Percentiles rank a stretch among this genome's conserved stretches.
phyloP scores from a whole-genome alignment of 2,329 filamentous ascomycete species.

The Fonsecaea nubica region DNA sequence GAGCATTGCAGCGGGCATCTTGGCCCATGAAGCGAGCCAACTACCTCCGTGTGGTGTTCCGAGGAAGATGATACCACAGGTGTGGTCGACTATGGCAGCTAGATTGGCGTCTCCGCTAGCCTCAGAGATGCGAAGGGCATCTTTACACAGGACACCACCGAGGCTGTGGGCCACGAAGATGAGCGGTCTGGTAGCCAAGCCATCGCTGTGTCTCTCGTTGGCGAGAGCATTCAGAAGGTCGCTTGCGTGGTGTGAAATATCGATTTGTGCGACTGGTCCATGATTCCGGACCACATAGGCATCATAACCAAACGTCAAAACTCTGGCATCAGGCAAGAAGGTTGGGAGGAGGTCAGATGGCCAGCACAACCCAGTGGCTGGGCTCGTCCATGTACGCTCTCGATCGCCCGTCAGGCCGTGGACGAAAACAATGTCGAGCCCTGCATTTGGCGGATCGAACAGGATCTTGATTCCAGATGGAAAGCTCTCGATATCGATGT shows the following conservation, averaged over 20 bases:
- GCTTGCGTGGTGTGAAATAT: not conserved
- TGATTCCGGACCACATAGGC: not conserved
- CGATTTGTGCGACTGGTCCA: not conserved
- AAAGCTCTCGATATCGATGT: not conserved
- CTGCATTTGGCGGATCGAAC: not conserved
- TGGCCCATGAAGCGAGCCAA: constrained; percentile 2
- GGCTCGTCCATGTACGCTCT: not conserved
- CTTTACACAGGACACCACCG: not conserved
- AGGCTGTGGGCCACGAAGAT: not conserved
- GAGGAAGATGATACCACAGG: not conserved
- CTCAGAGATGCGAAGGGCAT: not conserved
- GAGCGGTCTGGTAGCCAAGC: not conserved
- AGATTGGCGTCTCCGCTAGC: not conserved
- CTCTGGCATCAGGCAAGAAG: not conserved
- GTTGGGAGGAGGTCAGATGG: not conserved
- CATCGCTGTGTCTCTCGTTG: not conserved
- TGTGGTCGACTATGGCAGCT: not conserved
- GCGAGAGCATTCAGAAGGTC: constrained; percentile 1
- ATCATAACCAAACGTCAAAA: not conserved
- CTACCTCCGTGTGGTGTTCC: not conserved
- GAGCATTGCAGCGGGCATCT: not conserved
- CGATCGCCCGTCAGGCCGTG: not conserved
- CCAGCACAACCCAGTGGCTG: not conserved
- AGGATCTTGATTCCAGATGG: not conserved
- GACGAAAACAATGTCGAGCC: not conserved